Base-by-base conservation (phyloP, 176 grass and related monocot genomes). In the Oryza glaberrima region DNA sequence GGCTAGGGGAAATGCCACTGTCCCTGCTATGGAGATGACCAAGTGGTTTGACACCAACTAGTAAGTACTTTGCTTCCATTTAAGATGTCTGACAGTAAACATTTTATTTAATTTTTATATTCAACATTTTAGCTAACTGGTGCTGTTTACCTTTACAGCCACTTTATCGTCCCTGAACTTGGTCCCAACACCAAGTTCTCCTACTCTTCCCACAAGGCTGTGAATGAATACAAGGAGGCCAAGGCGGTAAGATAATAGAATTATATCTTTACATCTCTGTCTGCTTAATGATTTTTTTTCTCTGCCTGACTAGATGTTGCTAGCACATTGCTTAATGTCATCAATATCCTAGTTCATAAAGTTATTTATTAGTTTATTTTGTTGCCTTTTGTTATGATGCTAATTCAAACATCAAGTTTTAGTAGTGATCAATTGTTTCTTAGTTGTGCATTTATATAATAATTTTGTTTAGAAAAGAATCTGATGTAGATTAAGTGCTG, bases 31-130 rank as follows among this genome's bases (percentile, higher is more conserved):
- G 96, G 96, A 95, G 91, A 98, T 95, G 96, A 94, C 96, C 34
- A 98, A 98, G 93, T 98, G 96, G 96, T 98, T 98, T 83, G 96
- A 98, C 66, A 98, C 96, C 70, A 98, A 98, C 93, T 98, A 98
- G 93, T 98, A 92, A 88, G 96, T 34, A 9, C 61, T 86, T 48
- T 48, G 26, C 51, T 43, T 65, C 5, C 65, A 4, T 58, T 58
- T 10, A 68, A 19, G 43, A 12, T 67, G 65, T 8, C 44, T 2
- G 15, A 22, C 9, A 35, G 15, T 52, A 77, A 77, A 70, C 52
- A 85, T 69, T 2, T 19, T 7, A 2, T 76, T 76, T 23, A 68
- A 20, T 7, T 17, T 73, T 77, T 71, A 0, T 82, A 17, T 36
- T 32, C 11, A 56, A 8, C 38, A 17, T 65, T 19, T 76, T 83